Base-by-base conservation (phyloP, 148 eudicot species). In the Fagopyrum homotropicum region DNA sequence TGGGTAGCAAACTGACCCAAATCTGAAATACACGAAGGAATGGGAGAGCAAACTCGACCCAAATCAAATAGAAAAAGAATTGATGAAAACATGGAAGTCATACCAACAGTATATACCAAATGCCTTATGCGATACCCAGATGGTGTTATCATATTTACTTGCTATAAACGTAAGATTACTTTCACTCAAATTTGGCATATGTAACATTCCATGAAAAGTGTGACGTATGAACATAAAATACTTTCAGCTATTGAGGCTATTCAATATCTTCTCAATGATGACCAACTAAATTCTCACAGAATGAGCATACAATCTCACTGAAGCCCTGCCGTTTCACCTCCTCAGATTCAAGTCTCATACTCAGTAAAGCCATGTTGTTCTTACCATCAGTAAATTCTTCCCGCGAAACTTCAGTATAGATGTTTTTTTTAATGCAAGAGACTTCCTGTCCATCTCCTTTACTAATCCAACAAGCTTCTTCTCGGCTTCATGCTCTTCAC, bases 401-500 rank as follows among this genome's bases (percentile, higher is more conserved):
- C 14, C 73, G 47, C 17, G 73, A 17, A 40, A 71, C 75, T 49
- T 73, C 17, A 11, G 71, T 66, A 66, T 17, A 40, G 7, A 14
- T 5, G 71, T 17, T 75, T 76, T 83, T 35, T 80, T 73, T 7
- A 83, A 69, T 12, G 75, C 75, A 46, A 44, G 70, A 44, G 77
- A 52, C 52, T 81, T 79, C 72, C 50, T 81, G 44, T 84, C 80
- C 17, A 82, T 80, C 60, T 84, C 89, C 49, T 75, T 76, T 40
- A 76, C 73, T 17, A 88, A 76, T 47, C 78, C 83, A 70, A 83
- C 86, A 57, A 85, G 78, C 74, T 77, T 89, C 61, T 82, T 83
- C 79, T 77, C 83, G 50, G 79, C 88, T 64, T 79, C 80, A 55
- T 82, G 90, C 64, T 86, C 88, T 55, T 77, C 78, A 6, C 88